Evolutionary conservation across 2,329 filamentous ascomycete species (phyloP), one percentile per base, ranked within the genome.

Genomic region (Drechslera avenae): DNA sequence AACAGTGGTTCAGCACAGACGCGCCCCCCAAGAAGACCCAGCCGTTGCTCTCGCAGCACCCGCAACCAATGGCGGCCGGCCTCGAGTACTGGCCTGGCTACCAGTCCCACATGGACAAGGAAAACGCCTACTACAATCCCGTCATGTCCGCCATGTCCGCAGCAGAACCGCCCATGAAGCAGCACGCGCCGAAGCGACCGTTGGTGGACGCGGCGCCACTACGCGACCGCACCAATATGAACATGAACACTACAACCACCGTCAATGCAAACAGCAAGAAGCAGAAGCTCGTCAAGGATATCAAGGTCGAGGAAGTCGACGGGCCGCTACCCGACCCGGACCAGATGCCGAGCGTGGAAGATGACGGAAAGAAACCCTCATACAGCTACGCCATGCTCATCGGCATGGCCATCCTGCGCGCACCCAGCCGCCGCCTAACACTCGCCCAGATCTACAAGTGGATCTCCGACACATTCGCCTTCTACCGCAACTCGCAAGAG

Each of bases 371-470:
- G 47, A 97, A 99, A 73, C 94, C 94, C 5, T 83, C 86, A 4
- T 91, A 93, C 75, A 97, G 92, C 76, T 99, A 99, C 72, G 93
- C 94, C 16, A 89, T 89, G 63, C 82, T 99, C 62, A 97, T 97
- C 59, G 94, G 90, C 69, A 97, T 97, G 92, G 91, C 94, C 43
- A 97, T 99, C 64, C 80, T 97, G 17, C 86, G 92, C 56, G 90
- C 94, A 4, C 87, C 89, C 10, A 86, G 87, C 54, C 86, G 91
- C 53, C 88, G 90, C 44, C 81, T 97, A 56, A 97, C 94, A 1
- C 82, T 99, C 14, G 86, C 91, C 19, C 91, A 97, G 73, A 99
- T 99, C 63, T 99, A 97, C 82, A 96, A 96, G 71, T 99, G 94
- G 93, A 97, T 99, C 65, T 95, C 91, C n/a, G 90, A 95, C 71